A percentile compares a stretch with the other conserved stretches of the same genome.
phyloP scores from a whole-genome alignment of 2,329 filamentous ascomycete genomes.

The Gaeumannomyces tritici region DNA sequence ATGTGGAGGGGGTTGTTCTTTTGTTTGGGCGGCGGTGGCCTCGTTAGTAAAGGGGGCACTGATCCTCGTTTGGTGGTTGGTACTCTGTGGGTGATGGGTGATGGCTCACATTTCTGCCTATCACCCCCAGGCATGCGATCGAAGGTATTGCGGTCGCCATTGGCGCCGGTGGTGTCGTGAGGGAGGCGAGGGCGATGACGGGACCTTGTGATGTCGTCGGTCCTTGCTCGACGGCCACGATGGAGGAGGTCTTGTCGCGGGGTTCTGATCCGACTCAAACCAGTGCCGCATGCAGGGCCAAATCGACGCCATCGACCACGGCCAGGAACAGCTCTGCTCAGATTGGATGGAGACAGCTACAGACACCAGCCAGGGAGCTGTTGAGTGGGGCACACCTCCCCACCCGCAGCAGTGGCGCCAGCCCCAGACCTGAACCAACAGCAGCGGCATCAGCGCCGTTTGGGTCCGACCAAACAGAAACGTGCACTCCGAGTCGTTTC shows the following conservation, averaged over 20 bases:
- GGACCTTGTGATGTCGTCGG: background rate
- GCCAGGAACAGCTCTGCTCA: background rate
- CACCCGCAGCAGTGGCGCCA: background rate
- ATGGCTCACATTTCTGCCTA: slow-evolving; percentile 73
- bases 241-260: background rate
- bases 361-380: background rate
- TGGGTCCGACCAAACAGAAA: background rate
- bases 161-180: slow-evolving; percentile 8
- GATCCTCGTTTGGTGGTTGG: too few relatives aligned
- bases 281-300: too few relatives aligned
- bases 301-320: background rate
- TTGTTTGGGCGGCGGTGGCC: slow-evolving; percentile 6
- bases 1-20: slow-evolving; percentile 97
- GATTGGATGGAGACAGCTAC: background rate
- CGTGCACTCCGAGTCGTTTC: background rate
- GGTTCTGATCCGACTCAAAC: background rate
- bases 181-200: too few relatives aligned
- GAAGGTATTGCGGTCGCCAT: slow-evolving; percentile 61
- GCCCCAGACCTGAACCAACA: background rate
- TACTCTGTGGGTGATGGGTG: too few relatives aligned
- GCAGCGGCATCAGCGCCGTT: background rate
- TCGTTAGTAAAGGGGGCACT: background rate
- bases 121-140: slow-evolving; percentile 87
- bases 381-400: background rate
- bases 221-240: background rate